Evolutionary conservation across 1,284 basidiomycete genomes (phyloP), one percentile per base, ranked within the genome.

Genomic region (Trametes polyzona): DNA sequence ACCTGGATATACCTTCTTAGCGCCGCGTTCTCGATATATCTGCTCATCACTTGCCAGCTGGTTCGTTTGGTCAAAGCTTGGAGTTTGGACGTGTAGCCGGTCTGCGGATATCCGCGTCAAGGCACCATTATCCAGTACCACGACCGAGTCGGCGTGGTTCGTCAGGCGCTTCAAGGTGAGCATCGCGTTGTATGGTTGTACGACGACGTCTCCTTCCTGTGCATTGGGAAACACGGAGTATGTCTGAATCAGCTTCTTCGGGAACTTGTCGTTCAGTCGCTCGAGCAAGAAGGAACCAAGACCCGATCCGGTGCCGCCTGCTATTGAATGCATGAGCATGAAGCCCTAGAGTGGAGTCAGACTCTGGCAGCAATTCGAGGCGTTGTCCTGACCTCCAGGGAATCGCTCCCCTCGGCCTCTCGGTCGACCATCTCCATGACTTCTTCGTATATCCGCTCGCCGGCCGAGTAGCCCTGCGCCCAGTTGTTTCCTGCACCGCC

Each of bases 401-500:
- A 96, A 76, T 99, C 97, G 71, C 95, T 96, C 3, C 97, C 96
- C 70, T 99, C 97, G 2, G 96, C 96, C 75, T 99, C 97, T 32
- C 97, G 83, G 72, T 99, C 97, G 55, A 99, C 87, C 95, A 99
- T 98, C 74, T 99, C 96, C 86, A 99, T 96, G 49, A 99, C 86
- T 66, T 99, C 96, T 67, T 99, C 96, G 68, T 96, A 98, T 62
- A 96, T 86, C 65, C 83, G 82, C 74, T 99, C 96, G 42, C 95
- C 97, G 4, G 90, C 84, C 10, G 87, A 81, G 68, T 96, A 96
- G 4, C 96, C 96, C 67, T 96, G 93, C 0, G 95, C 96, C 96
- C 96, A 99, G 70, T 98, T 98, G 70, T 99, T 99, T 27, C 96
- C 97, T 4, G 97, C 96, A 52, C 97, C 97, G 17, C 97, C 96